A percentile compares a stretch with the other conserved stretches of the same genome.
Evolutionary conservation across 306 rosid genomes (phyloP).

Genomic region (Cajanus cajan): DNA sequence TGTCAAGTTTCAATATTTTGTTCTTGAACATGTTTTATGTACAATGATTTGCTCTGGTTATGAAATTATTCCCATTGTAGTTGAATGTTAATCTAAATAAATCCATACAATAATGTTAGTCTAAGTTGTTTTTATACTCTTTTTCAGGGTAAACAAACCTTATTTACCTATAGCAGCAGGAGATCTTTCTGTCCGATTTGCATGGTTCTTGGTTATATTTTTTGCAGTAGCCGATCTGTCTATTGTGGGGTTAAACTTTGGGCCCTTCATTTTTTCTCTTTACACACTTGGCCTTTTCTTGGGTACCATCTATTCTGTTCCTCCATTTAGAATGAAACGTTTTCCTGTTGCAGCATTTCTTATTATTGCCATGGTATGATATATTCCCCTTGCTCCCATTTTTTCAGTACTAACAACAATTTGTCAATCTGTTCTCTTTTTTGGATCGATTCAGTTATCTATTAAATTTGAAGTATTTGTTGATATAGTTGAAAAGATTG

Average conservation of each 20-base stretch:
- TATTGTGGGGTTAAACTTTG: conserved; percentile 79
- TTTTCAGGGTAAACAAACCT: conserved; percentile 95
- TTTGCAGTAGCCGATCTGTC: conserved; percentile 77
- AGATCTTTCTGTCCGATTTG: conserved; percentile 92
- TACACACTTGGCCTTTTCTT: conserved; percentile 84
- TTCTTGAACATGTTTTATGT: neutral
- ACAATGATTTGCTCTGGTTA: neutral
- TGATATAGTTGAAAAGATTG: conserved; percentile 27
- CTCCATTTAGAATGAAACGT: conserved; percentile 92
- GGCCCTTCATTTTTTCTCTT: conserved; percentile 83
- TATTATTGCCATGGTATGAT: conserved; percentile 84
- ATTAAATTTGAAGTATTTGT: conserved; percentile 13
- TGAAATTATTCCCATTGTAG: neutral
- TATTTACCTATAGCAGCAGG: conserved; percentile 98
- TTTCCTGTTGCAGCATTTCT: conserved; percentile 96
- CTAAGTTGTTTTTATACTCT: conserved; percentile 26
- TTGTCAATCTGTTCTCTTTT: neutral
- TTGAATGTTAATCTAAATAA: neutral
- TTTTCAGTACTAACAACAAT: neutral
- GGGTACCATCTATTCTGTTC: conserved; percentile 94
- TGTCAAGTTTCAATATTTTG: neutral
- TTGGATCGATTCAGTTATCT: neutral
- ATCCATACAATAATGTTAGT: conserved; percentile 8
- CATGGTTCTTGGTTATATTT: conserved; percentile 87
- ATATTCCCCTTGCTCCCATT: conserved; percentile 21